Percentiles rank a stretch among this genome's conserved stretches.
phyloP scores from a whole-genome alignment of 768 basidiomycete species.

The Mycena polygramma region DNA sequence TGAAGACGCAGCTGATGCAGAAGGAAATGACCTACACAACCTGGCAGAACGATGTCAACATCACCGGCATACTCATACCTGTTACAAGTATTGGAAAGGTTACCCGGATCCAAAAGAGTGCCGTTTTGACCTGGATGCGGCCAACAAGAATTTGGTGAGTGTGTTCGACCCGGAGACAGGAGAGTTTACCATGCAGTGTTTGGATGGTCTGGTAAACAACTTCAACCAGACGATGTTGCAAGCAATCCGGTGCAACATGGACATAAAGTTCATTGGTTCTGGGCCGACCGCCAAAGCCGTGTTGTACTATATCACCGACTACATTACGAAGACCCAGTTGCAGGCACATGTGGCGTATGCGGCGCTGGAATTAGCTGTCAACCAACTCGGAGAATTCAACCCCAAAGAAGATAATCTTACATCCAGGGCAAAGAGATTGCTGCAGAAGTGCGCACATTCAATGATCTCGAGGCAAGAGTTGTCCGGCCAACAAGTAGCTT shows the following conservation, averaged over 20 bases:
- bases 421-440: conserved; percentile 33
- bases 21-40: neutral
- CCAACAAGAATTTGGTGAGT: neutral
- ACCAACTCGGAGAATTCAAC: conserved; percentile 34
- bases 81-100: neutral
- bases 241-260: conserved; percentile 22
- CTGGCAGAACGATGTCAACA: neutral
- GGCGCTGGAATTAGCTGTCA: conserved; percentile 18
- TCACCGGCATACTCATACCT: neutral
- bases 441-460: conserved; percentile 13
- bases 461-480: too few relatives aligned
- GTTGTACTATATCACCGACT: conserved; percentile 49
- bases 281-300: conserved; percentile 37
- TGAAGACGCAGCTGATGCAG: neutral
- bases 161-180: conserved; percentile 1
- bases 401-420: conserved; percentile 1
- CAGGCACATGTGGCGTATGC: conserved; percentile 36
- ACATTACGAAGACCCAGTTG: conserved; percentile 46
- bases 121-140: neutral
- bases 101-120: neutral
- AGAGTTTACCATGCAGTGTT: neutral
- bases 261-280: conserved; percentile 39
- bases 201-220: conserved; percentile 23
- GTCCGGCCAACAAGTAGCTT: too few relatives aligned
- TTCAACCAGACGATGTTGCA: conserved; percentile 15